Evolutionary conservation across 2,329 filamentous ascomycete genomes (phyloP).

Genomic region (Massarina eburnea): DNA sequence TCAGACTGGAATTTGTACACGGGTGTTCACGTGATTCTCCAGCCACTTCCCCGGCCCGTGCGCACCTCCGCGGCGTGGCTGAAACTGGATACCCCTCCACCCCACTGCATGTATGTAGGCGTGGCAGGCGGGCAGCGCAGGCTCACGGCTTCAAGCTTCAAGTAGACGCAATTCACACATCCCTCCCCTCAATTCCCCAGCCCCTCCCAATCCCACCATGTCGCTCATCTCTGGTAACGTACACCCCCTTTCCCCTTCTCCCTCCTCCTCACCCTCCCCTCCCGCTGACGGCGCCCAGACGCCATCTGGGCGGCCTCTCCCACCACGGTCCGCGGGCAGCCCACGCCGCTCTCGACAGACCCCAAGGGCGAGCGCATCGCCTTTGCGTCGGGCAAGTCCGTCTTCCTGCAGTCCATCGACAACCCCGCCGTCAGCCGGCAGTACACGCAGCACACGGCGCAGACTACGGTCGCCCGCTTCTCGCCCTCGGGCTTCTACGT

Average conservation of each 20-base stretch:
- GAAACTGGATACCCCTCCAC: too few species aligned
- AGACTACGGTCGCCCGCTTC: slow-evolving; percentile 91
- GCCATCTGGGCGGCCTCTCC: slow-evolving; percentile 84
- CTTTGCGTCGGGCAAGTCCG: slow-evolving; percentile 96
- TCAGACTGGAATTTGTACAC: too few species aligned
- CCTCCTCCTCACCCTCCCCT: neutral
- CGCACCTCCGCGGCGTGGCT: too few species aligned
- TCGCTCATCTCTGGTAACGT: slow-evolving; percentile 9
- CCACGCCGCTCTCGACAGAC: slow-evolving; percentile 86
- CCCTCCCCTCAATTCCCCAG: too few species aligned
- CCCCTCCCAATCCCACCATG: slow-evolving; percentile 3
- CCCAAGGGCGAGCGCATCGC: slow-evolving; percentile 87
- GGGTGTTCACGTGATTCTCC: too few species aligned
- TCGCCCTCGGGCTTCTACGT: slow-evolving; percentile 93
- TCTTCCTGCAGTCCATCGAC: slow-evolving; percentile 95
- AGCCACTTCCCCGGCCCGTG: too few species aligned
- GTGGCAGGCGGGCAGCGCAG: too few species aligned
- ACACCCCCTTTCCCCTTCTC: neutral
- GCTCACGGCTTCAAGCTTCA: too few species aligned
- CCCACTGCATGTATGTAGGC: too few species aligned
- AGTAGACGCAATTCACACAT: too few species aligned
- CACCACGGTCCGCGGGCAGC: slow-evolving; percentile 78
- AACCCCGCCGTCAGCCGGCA: slow-evolving; percentile 81
- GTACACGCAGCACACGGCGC: slow-evolving; percentile 86
- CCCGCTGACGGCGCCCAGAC: slow-evolving; percentile 58